Evolutionary conservation across 805 yeast species (phyloP).

Genomic region (Wickerhamiella nectarea): DNA sequence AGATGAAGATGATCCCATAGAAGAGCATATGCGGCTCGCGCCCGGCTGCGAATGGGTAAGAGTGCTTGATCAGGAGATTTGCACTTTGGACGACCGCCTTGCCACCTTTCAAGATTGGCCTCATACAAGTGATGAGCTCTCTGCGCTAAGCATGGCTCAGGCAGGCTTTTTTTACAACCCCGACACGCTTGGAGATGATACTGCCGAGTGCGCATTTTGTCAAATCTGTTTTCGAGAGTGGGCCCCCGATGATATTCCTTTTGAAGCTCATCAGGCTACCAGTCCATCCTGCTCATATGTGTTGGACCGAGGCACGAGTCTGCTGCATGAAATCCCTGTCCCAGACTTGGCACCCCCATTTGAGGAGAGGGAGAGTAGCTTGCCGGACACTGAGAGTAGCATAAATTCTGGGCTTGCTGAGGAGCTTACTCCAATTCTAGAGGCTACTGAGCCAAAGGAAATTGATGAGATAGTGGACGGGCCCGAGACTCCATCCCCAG

Average conservation of each 20-base stretch:
- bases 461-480: too few relatives aligned
- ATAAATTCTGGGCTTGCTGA: too few relatives aligned
- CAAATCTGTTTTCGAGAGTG: constrained; percentile 1
- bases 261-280: not conserved
- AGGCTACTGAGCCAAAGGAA: too few relatives aligned
- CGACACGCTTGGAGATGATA: not conserved
- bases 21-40: constrained; percentile 1
- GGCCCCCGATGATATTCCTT: constrained; percentile 5
- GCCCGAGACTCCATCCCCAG: too few relatives aligned
- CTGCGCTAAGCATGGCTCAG: constrained; percentile 3
- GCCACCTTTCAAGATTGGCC: constrained; percentile 7
- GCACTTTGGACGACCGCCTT: constrained; percentile 1
- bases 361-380: too few relatives aligned
- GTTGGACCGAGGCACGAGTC: not conserved
- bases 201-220: constrained; percentile 6
- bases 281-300: not conserved
- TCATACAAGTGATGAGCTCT: not conserved
- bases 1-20: constrained; percentile 1
- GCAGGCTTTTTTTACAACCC: constrained; percentile 9
- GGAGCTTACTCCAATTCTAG: too few relatives aligned
- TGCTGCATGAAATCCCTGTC: not conserved
- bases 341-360: not conserved
- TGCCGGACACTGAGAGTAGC: too few relatives aligned
- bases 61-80: not conserved
- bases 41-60: constrained; percentile 8